Evolutionary conservation across 2,329 filamentous ascomycete genomes (phyloP), one percentile per base, ranked within the genome.

Genomic region (Alternaria sp.): DNA sequence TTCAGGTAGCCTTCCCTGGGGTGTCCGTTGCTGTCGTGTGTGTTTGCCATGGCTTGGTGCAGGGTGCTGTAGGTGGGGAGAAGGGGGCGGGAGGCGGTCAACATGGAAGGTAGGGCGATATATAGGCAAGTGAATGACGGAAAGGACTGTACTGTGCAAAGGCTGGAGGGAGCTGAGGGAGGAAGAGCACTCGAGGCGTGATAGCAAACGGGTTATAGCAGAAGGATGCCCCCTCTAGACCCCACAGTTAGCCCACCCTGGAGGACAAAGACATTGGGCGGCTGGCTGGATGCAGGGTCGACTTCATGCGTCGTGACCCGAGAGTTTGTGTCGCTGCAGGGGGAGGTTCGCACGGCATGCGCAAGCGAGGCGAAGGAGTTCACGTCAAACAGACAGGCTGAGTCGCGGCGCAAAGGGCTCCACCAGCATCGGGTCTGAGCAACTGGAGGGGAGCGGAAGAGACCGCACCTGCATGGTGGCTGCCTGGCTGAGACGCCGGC

Each of bases 1-100:
- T 70, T 74, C 60, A 73, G 69, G 49, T 77, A 70, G n/a, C 76
- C 77, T 5, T 72, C 71, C 46, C 69, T 62, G 8, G 72, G 65
- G n/a, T 74, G 69, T 6, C 69, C 68, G 14, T 69, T 58, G 20
- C 54, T 57, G 37, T 65, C 65, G 25, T 67, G 63, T 14, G 68
- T 70, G 57, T 69, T 57, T 20, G 63, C 60, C 57, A 75, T 64
- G 60, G 75, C 70, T 63, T 67, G 56, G 60, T 77, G 73, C 51
- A 73, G 46, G 63, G 75, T 66, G 28, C 63, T 66, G 66, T 53
- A 26, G 61, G 47, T 26, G 12, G 25, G 25, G 70, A 26, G 46
- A 59, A 65, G 23, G 49, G 46, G 44, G 64, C 55, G 64, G 14
- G 67, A 65, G 55, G 71, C 67, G 57, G 60, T 62, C 51, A 72